Base-by-base conservation (phyloP, 805 yeast species). In the Candida namnaoensis region DNA sequence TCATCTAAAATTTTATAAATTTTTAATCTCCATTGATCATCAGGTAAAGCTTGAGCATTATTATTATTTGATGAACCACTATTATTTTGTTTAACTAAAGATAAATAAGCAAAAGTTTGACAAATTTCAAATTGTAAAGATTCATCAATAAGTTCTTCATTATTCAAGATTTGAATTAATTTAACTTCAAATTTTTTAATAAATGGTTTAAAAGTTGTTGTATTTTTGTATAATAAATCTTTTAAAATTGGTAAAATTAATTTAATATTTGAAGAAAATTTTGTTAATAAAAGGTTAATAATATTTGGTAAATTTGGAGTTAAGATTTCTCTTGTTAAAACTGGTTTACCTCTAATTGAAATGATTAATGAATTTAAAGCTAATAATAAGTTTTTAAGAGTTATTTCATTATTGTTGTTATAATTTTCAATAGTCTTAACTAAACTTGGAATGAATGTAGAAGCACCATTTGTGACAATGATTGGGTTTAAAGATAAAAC, bases 121-220 rank as follows among this genome's bases (percentile, higher is more conserved):
- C 74, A 69, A 12, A 79, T 64, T 11, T 58, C 54, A 4, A 47
- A 41, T 50, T 74, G 69, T 38, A 80, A 60, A 0, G 50, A 43
- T 0, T 41, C 33, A 28, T 76, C 71, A 45, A 71, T 66, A 38
- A 57, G 64, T 13, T 55, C 53, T 50, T 62, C 71, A 52, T 56
- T 62, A 41, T 51, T 56, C 34, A 69, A 58, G 44, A 74, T 54
- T 6, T 47, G 49, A 9, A 64, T 44, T 28, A 80, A 59, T 28
- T 66, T 71, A 11, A 55, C 58, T 50, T 79, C 78, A 48, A 74
- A 76, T 50, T 78, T 81, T 44, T 77, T 72, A 5, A 82, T 82
- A 62, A 71, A 81, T 12, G 95, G 95, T 58, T 90, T 75, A 55
- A 86, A 85, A 2, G 95, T 82, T 2, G 93, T 84, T 1, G 95